These are phyloP conservation scores for Tremellales sp. DNA, from an alignment of 1,284 basidiomycete genomes.

Conservation along the genomic window DNA sequence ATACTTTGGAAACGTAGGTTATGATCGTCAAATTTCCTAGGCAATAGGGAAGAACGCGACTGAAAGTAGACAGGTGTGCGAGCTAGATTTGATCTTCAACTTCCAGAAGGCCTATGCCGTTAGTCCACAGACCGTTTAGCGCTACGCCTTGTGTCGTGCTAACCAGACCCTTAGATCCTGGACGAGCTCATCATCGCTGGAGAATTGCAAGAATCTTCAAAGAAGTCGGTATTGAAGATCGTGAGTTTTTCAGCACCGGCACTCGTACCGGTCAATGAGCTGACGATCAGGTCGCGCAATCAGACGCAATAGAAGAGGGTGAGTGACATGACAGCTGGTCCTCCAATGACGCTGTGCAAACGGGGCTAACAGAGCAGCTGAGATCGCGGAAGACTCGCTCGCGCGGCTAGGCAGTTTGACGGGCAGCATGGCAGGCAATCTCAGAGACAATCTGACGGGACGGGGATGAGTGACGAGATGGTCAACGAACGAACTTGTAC, in stretches of 20 bases:
- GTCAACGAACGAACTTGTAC: too few relatives aligned
- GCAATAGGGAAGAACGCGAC: not conserved
- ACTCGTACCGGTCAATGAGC: not conserved
- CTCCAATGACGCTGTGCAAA: too few relatives aligned
- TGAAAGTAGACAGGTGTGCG: slow-evolving; percentile 70
- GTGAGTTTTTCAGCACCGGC: slow-evolving; percentile 53
- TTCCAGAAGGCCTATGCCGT: slow-evolving; percentile 97
- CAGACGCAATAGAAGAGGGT: slow-evolving; percentile 53
- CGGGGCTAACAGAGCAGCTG: slow-evolving; percentile 27
- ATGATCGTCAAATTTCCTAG: not conserved
- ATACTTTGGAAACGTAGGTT: slow-evolving; percentile 93
- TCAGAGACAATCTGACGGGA: not conserved
- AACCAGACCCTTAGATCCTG: slow-evolving; percentile 61
- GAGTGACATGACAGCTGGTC: slow-evolving; percentile 30
- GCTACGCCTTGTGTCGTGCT: not conserved
- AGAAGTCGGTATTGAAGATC: slow-evolving; percentile 90
- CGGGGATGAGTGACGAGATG: too few relatives aligned
- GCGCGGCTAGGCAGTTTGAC: slow-evolving; percentile 39
- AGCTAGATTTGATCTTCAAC: slow-evolving; percentile 96
- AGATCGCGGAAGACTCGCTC: slow-evolving; percentile 45
- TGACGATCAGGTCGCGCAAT: slow-evolving; percentile 46
- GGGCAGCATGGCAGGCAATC: not conserved
- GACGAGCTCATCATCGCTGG: slow-evolving; percentile 98
- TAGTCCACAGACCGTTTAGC: slow-evolving; percentile 19
- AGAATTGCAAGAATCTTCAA: slow-evolving; percentile 96